These are phyloP conservation scores for Pholiota microspora DNA, from an alignment of 768 basidiomycete species.

Conservation along the genomic window DNA sequence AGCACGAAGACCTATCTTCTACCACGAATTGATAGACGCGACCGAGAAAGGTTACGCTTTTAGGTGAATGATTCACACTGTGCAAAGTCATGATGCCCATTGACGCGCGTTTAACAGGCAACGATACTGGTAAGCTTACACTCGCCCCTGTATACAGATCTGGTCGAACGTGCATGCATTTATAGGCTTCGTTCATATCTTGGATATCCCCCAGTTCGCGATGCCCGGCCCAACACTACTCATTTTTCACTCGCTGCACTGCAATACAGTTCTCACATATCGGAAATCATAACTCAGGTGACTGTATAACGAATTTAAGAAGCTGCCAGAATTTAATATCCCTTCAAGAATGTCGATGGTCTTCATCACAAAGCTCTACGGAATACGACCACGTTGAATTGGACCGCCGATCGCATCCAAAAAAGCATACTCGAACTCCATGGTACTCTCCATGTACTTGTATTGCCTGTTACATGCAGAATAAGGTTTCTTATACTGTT, in stretches of 20 bases:
- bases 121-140: constrained; percentile 65
- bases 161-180: not conserved
- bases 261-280: constrained; percentile 61
- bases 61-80: too few relatives aligned
- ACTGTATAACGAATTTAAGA: not conserved
- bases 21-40: constrained; percentile 79
- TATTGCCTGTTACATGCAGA: not conserved
- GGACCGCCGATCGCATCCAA: constrained; percentile 37
- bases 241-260: constrained; percentile 87
- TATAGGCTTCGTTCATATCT: constrained; percentile 74
- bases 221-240: constrained; percentile 82
- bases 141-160: too few relatives aligned
- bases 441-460: constrained; percentile 74
- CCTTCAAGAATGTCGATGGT: constrained; percentile 80
- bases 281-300: constrained; percentile 77
- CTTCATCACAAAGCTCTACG: constrained; percentile 80
- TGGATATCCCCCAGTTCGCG: constrained; percentile 86
- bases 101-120: constrained; percentile 44
- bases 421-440: constrained; percentile 77
- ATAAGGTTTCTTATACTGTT: not conserved
- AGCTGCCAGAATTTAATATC: not conserved
- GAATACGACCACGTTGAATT: constrained; percentile 23
- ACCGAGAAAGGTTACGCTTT: constrained; percentile 67
- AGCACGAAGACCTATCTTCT: constrained; percentile 60
- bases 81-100: too few relatives aligned